Percentiles rank a stretch among this genome's conserved stretches.
Evolutionary conservation across 2,329 filamentous ascomycete genomes (phyloP).

Genomic region (Nigrospora sphaerica): DNA sequence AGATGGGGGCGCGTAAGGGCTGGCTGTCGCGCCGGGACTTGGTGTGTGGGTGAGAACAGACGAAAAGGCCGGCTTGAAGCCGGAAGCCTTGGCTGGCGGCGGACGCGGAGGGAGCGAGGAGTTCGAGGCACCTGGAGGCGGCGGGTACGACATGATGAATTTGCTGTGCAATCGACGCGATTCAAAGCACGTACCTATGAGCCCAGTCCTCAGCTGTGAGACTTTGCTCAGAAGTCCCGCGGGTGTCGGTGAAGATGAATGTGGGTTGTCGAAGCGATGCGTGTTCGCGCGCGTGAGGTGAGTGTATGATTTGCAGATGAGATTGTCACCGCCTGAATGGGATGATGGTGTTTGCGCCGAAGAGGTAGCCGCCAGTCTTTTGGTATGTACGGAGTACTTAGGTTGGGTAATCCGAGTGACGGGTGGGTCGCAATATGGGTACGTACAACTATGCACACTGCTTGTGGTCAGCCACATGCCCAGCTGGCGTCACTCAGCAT

Average conservation of each 20-base stretch:
- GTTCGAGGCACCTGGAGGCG: slow-evolving; percentile 67
- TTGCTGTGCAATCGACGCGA: slow-evolving; percentile 28
- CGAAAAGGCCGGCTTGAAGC: slow-evolving; percentile 47
- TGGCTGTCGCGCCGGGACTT: slow-evolving; percentile 19
- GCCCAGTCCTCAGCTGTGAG: slow-evolving; percentile 15
- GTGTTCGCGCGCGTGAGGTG: no score
- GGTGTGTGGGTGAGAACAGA: slow-evolving; percentile 22
- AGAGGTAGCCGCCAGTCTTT: no score
- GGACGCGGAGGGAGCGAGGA: slow-evolving; percentile 71
- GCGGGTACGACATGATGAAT: slow-evolving; percentile 81
- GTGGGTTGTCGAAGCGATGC: not conserved
- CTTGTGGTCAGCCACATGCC: no score
- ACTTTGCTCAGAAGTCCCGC: slow-evolving; percentile 1
- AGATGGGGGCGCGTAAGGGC: slow-evolving; percentile 28
- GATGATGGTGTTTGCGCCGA: no score
- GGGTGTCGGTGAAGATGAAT: not conserved
- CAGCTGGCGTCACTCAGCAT: no score
- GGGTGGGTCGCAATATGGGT: no score
- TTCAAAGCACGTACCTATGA: slow-evolving; percentile 44
- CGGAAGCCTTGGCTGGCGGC: slow-evolving; percentile 47
- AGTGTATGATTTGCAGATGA: not conserved
- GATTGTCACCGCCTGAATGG: not conserved
- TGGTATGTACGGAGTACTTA: no score
- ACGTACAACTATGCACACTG: no score
- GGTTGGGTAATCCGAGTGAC: no score